These are phyloP conservation scores for Bacidia rubella DNA, from an alignment of 495 filamentous ascomycete species.

Conservation along the genomic window DNA sequence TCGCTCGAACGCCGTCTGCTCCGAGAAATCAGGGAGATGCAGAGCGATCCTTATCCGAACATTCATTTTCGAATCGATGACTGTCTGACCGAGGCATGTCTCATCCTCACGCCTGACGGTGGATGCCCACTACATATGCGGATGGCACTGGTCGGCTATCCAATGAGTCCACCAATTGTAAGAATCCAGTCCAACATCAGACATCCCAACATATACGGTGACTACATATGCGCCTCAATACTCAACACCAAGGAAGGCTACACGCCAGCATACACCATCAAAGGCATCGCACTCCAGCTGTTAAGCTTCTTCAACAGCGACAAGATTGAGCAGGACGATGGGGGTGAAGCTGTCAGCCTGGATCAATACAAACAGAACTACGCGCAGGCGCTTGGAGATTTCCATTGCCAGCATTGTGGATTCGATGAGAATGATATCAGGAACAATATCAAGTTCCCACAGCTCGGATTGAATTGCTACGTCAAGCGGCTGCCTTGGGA, in stretches of 20 bases:
- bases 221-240: conserved; percentile 38
- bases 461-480: not conserved
- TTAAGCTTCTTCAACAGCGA: conserved; percentile 45
- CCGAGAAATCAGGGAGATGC: conserved; percentile 8
- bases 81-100: not conserved
- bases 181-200: conserved; percentile 35
- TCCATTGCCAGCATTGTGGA: not conserved
- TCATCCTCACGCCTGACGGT: conserved; percentile 5
- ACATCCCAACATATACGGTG: conserved; percentile 39
- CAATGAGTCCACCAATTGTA: conserved; percentile 28
- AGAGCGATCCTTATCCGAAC: conserved; percentile 3
- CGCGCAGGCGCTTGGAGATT: not conserved
- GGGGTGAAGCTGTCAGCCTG: not conserved
- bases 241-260: conserved; percentile 29
- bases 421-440: not conserved
- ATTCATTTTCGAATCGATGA: not conserved
- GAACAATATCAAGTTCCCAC: not conserved
- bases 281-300: conserved; percentile 37
- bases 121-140: conserved; percentile 26
- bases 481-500: not conserved
- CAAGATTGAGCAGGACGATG: conserved; percentile 27
- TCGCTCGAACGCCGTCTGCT: conserved; percentile 9
- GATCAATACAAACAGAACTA: not conserved
- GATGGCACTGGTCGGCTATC: conserved; percentile 35
- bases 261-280: conserved; percentile 38